Conservation (phyloP, 2,329 filamentous ascomycete species). For the Colletotrichum higginsianum region DNA sequence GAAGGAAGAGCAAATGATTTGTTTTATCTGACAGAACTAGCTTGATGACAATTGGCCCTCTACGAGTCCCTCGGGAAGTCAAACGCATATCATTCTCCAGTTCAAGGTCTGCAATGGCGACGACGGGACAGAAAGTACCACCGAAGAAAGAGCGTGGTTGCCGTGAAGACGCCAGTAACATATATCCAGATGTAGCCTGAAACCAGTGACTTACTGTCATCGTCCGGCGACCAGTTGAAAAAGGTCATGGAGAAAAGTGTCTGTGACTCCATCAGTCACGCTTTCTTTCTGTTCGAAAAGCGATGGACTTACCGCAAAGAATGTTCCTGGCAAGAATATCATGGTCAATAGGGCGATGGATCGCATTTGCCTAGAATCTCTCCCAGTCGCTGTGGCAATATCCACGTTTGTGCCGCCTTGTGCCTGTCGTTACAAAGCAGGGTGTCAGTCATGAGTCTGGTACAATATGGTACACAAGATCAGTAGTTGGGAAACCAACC, state of each 20-base stretch:
- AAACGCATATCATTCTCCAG: no score
- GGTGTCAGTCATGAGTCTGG: no score
- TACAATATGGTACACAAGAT: not conserved
- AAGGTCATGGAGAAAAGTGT: constrained; percentile 8
- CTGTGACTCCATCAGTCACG: not conserved
- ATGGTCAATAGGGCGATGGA: constrained; percentile 51
- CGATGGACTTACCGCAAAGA: constrained; percentile 46
- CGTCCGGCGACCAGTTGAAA: not conserved
- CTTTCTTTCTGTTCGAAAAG: not conserved
- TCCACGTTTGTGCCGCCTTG: constrained; percentile 51
- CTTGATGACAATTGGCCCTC: no score
- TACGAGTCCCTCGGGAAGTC: no score
- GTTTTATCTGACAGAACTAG: no score
- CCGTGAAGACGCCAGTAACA: not conserved
- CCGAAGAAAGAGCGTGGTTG: not conserved
- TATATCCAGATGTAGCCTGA: constrained; percentile 18
- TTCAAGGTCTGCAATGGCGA: not conserved
- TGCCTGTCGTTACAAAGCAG: constrained; percentile 36
- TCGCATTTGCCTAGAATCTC: constrained; percentile 50
- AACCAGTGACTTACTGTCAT: not conserved
- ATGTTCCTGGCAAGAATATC: constrained; percentile 51
- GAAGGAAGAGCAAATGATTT: no score
- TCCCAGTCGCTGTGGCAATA: constrained; percentile 47
- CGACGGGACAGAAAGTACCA: constrained; percentile 5
- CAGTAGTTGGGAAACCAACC: constrained; percentile 44